Percentiles rank a stretch among this genome's conserved stretches.
These are phyloP conservation scores for Cladophialophora carrionii DNA, from an alignment of 2,329 filamentous ascomycete species.

Conservation along the genomic window DNA sequence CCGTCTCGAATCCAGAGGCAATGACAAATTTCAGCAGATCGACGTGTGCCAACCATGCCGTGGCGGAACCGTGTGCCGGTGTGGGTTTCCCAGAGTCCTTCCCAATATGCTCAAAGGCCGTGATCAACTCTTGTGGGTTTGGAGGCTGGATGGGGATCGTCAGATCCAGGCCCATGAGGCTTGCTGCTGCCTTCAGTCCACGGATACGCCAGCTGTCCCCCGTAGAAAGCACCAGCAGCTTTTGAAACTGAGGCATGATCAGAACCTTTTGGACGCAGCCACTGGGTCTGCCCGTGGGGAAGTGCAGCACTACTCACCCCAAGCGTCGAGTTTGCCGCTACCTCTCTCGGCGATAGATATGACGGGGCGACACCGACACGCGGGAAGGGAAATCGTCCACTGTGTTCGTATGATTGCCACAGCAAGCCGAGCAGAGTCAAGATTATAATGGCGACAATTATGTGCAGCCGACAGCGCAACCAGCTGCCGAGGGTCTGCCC, in stretches of 20 bases:
- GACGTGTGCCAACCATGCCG: slow-evolving; percentile 25
- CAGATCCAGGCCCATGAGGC: slow-evolving; percentile 20
- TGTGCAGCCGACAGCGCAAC: neutral
- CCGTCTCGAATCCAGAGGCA: slow-evolving; percentile 17
- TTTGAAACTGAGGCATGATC: slow-evolving; percentile 17
- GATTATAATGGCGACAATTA: neutral
- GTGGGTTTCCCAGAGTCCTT: slow-evolving; percentile 4
- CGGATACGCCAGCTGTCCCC: slow-evolving; percentile 16
- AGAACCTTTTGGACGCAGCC: neutral
- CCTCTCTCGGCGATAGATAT: slow-evolving; percentile 1
- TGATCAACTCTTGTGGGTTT: slow-evolving; percentile 11
- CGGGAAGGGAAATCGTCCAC: neutral
- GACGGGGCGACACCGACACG: neutral
- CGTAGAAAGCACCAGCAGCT: slow-evolving; percentile 14
- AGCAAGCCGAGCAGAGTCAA: neutral
- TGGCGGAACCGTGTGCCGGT: slow-evolving; percentile 21
- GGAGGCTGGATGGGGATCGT: slow-evolving; percentile 18
- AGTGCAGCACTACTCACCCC: neutral
- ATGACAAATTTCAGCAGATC: slow-evolving; percentile 26
- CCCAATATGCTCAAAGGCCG: slow-evolving; percentile 21
- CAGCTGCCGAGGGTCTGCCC: neutral
- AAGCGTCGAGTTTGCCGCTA: slow-evolving; percentile 2
- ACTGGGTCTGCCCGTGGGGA: neutral
- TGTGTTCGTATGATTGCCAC: neutral
- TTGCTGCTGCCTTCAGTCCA: slow-evolving; percentile 22